Base-by-base conservation (phyloP, 2,329 filamentous ascomycete species). In the Hypoxylon sp. region DNA sequence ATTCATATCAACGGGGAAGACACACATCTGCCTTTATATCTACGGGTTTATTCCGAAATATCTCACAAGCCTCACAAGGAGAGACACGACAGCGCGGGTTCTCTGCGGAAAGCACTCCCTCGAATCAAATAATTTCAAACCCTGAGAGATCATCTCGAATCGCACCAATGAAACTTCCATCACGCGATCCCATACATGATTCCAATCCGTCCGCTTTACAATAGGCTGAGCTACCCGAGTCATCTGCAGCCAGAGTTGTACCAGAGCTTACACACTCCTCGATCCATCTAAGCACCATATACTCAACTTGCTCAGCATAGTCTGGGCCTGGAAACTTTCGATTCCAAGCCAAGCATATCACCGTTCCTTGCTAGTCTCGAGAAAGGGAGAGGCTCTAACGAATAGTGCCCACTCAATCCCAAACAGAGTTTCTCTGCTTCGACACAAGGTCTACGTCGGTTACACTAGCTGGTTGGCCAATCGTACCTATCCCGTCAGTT, bases 121-220 rank as follows among this genome's bases (percentile, higher is more conserved):
- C 67, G 30, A 68, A 68, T 65, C 55, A 68, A 43, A 57, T 58
- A 59, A 21, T 46, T 32, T 51, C 50, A 14, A 58, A 30, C 60
- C 23, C 13, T 41, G 41, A 14, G 51, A 50, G 70, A 72, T 71
- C 70, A 56, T 59, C 63, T 52, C 51, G 51, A 51, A 72, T 66
- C 59, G 60, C 57, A 59, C 62, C 68, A 68, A 66, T 67, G 9
- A 50, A 51, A 58, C 41, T 55, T 28, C 45, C 58, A 68, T 76
- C 74, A 75, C 73, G 65, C 75, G 72, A 73, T 72, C 71, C 60
- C 72, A 32, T 72, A 74, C 68, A 74, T 71, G 36, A 70, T 51
- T 50, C 64, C 45, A 68, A 68, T 46, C 46, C 61, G 57, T 60
- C 55, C 41, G 34, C 38, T 50, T 67, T 63, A 59, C 67, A 60